phyloP scores from a whole-genome alignment of 2,329 filamentous ascomycete genomes.

The Scedosporium aurantiacum region DNA sequence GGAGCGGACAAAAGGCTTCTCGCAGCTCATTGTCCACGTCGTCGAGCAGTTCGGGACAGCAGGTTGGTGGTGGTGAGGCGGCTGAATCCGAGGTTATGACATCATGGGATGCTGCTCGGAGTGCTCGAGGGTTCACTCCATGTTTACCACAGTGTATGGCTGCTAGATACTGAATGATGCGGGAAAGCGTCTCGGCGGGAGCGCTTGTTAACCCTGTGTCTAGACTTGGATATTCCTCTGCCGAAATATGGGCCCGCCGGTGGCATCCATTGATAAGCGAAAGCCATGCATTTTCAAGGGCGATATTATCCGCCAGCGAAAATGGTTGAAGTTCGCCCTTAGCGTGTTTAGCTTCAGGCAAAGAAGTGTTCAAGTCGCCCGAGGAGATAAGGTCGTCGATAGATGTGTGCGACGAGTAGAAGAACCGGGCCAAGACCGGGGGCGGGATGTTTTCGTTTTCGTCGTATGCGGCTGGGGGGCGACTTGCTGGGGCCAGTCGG shows the following conservation, averaged over 20 bases:
- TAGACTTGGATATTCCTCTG: neutral
- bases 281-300: conserved; percentile 69
- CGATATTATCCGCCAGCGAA: conserved; percentile 65
- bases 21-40: conserved; percentile 38
- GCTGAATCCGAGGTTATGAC: neutral
- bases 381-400: conserved; percentile 83
- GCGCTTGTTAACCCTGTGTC: conserved; percentile 16
- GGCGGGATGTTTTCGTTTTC: conserved; percentile 41
- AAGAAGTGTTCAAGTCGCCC: conserved; percentile 32
- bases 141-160: conserved; percentile 37
- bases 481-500: conserved; percentile 32
- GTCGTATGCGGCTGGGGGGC: conserved; percentile 15
- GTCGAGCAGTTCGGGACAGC: conserved; percentile 33
- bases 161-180: conserved; percentile 32
- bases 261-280: conserved; percentile 40
- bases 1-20: conserved; percentile 37
- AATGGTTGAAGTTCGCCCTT: conserved; percentile 65
- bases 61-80: conserved; percentile 25
- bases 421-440: conserved; percentile 61
- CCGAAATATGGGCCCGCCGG: conserved; percentile 29
- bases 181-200: conserved; percentile 24
- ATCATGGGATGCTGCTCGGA: neutral
- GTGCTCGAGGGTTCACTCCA: conserved; percentile 3
- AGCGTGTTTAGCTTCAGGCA: conserved; percentile 38
- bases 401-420: conserved; percentile 70